phyloP scores from a whole-genome alignment of 768 basidiomycete species.

The Paxillus ammoniavirescens region DNA sequence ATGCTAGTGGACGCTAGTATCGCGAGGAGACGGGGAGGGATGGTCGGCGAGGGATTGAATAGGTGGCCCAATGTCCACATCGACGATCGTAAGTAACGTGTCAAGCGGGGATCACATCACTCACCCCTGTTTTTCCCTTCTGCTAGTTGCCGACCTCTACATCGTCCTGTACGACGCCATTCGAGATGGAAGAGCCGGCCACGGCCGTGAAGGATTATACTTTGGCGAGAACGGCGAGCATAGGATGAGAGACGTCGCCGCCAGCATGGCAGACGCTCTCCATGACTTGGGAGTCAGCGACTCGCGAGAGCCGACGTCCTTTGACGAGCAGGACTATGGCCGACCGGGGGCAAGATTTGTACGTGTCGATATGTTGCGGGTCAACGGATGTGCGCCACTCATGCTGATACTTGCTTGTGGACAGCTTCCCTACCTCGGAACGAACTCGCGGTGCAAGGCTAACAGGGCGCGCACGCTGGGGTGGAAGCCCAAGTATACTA shows the following conservation, averaged over 20 bases:
- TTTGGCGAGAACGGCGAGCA: constrained; percentile 55
- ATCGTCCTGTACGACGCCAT: constrained; percentile 41
- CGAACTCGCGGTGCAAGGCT: constrained; percentile 19
- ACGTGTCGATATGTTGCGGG: no score
- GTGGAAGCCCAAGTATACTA: constrained; percentile 33
- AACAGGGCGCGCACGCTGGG: constrained; percentile 23
- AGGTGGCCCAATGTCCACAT: constrained; percentile 62
- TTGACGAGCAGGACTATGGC: constrained; percentile 31
- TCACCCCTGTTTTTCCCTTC: background rate
- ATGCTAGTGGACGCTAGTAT: constrained; percentile 42
- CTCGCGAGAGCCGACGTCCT: constrained; percentile 37
- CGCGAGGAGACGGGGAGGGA: constrained; percentile 51
- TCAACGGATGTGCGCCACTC: background rate
- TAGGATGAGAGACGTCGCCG: constrained; percentile 41
- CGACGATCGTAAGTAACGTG: constrained; percentile 35
- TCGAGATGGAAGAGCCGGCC: constrained; percentile 16
- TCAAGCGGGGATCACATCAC: background rate
- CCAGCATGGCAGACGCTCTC: constrained; percentile 38
- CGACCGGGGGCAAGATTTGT: background rate
- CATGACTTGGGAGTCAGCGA: constrained; percentile 14
- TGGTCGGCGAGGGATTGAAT: constrained; percentile 59
- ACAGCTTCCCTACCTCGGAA: constrained; percentile 20
- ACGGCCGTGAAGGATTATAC: constrained; percentile 48
- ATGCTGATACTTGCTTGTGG: background rate
- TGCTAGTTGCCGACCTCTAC: constrained; percentile 39